Conservation (phyloP, 2,329 filamentous ascomycete species). For the Thermomyces lanuginosus region DNA sequence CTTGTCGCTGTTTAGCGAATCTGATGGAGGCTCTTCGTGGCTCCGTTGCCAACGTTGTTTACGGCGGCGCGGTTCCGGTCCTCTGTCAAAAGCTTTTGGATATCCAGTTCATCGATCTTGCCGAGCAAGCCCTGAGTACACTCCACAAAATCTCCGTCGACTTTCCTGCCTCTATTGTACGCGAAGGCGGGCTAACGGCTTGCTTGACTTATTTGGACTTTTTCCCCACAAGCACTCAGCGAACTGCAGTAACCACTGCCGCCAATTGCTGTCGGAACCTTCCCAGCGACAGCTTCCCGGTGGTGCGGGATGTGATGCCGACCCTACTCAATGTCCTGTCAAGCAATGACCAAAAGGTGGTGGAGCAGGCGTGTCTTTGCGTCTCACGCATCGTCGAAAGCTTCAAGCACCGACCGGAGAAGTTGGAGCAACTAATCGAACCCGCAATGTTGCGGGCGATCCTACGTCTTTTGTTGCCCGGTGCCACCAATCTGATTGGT, state of each 20-base stretch:
- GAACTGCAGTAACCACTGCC: conserved; percentile 89
- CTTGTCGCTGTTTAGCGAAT: conserved; percentile 89
- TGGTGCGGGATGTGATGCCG: conserved; percentile 91
- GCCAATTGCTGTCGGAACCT: conserved; percentile 98
- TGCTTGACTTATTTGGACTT: conserved; percentile 94
- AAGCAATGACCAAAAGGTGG: conserved; percentile 89
- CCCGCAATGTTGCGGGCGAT: conserved; percentile 73
- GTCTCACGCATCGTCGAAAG: conserved; percentile 94
- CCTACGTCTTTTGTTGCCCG: conserved; percentile 72
- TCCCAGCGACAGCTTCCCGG: conserved; percentile 78
- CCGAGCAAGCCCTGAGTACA: conserved; percentile 91
- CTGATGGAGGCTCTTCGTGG: conserved; percentile 92
- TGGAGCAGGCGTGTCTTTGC: conserved; percentile 90
- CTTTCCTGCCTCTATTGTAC: conserved; percentile 86
- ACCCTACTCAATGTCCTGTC: conserved; percentile 77
- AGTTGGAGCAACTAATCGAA: conserved; percentile 83
- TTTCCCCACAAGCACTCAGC: conserved; percentile 90
- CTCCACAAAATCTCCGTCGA: conserved; percentile 95
- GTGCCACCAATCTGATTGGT: conserved; percentile 88
- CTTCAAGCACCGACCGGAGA: conserved; percentile 74
- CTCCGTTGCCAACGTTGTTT: conserved; percentile 88
- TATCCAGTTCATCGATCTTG: conserved; percentile 92
- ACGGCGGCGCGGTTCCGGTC: conserved; percentile 88
- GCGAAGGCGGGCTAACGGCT: conserved; percentile 87
- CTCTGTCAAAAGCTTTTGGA: conserved; percentile 89